Conservation (phyloP, 2,329 filamentous ascomycete species). For the Phialocephala subalpina region DNA sequence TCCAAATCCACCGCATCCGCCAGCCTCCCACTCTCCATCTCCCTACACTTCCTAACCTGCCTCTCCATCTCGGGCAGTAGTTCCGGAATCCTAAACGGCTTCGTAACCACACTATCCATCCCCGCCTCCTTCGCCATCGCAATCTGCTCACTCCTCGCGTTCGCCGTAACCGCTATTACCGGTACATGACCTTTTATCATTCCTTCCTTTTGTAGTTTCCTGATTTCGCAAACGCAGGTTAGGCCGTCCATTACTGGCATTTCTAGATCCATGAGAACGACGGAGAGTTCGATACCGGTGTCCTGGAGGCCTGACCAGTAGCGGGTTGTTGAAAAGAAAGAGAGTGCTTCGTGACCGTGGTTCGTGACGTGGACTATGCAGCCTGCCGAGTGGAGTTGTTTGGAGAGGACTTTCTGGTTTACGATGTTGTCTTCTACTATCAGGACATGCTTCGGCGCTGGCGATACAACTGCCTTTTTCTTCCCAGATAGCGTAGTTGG, state of each 20-base stretch:
- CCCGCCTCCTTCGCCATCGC: slow-evolving; percentile 34
- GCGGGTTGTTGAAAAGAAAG: slow-evolving; percentile 40
- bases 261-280: slow-evolving; percentile 79
- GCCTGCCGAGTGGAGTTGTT: slow-evolving; percentile 56
- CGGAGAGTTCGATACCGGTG: slow-evolving; percentile 53
- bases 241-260: slow-evolving; percentile 79
- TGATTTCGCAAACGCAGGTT: slow-evolving; percentile 69
- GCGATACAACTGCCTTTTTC: neutral
- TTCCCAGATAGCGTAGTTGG: slow-evolving; percentile 11
- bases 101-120: slow-evolving; percentile 71
- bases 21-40: neutral
- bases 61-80: slow-evolving; percentile 65
- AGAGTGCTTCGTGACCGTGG: slow-evolving; percentile 63
- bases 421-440: slow-evolving; percentile 69
- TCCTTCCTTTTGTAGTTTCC: slow-evolving; percentile 61
- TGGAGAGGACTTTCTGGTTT: slow-evolving; percentile 64
- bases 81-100: slow-evolving; percentile 72
- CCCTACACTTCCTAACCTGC: slow-evolving; percentile 14
- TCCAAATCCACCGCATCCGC: neutral
- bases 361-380: slow-evolving; percentile 57
- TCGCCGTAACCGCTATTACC: slow-evolving; percentile 44
- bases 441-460: slow-evolving; percentile 48
- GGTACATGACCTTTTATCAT: slow-evolving; percentile 54
- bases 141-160: slow-evolving; percentile 41
- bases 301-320: slow-evolving; percentile 27